Conservation (phyloP, 306 rosid species). For the Spatholobus suberectus region DNA sequence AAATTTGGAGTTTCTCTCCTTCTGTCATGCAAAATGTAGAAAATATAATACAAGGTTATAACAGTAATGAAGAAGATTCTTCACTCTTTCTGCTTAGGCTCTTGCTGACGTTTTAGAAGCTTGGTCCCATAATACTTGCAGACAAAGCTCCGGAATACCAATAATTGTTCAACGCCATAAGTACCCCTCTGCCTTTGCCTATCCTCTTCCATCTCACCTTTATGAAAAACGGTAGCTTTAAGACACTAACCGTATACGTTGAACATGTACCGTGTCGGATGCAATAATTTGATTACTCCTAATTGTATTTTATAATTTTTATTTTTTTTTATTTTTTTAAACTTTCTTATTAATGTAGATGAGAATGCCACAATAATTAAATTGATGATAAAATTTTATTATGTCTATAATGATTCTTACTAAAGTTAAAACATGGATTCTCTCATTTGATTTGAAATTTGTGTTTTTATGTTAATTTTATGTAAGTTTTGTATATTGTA, state of each 20-base stretch:
- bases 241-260: background rate
- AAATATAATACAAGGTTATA: constrained; percentile 50
- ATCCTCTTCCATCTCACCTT: constrained; percentile 20
- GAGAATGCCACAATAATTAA: background rate
- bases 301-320: background rate
- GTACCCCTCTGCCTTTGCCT: constrained; percentile 32
- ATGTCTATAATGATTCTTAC: background rate
- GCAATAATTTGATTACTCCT: background rate
- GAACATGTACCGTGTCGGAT: background rate
- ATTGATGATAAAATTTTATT: background rate
- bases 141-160: constrained; percentile 50
- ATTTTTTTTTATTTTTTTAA: background rate
- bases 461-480: background rate
- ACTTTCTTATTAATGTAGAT: background rate
- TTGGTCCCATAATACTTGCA: constrained; percentile 64
- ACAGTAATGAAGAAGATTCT: constrained; percentile 66
- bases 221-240: background rate
- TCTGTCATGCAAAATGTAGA: constrained; percentile 40
- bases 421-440: background rate
- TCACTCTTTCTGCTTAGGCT: constrained; percentile 55
- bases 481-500: background rate
- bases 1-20: constrained; percentile 53
- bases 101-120: constrained; percentile 66
- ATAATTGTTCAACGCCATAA: constrained; percentile 52
- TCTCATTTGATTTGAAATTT: background rate